These are phyloP conservation scores for Suillus americanus DNA, from an alignment of 768 basidiomycete genomes.

Conservation along the genomic window DNA sequence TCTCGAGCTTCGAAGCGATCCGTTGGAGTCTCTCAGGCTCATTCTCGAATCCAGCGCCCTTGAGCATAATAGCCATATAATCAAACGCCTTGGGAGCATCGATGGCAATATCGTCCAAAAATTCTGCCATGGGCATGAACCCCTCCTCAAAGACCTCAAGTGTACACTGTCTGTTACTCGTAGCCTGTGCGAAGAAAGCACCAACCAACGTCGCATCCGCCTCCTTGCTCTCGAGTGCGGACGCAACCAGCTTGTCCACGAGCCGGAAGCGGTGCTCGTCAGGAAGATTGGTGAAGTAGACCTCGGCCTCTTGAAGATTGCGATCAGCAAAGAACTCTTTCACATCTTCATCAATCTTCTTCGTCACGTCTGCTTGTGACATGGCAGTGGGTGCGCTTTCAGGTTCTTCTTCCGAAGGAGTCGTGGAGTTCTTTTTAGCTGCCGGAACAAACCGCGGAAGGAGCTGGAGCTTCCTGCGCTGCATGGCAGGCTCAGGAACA, in stretches of 20 bases:
- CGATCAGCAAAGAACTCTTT: conserved; percentile 89
- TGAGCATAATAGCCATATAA: conserved; percentile 49
- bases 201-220: conserved; percentile 77
- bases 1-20: conserved; percentile 61
- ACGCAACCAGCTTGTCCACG: conserved; percentile 71
- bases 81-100: conserved; percentile 3
- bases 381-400: conserved; percentile 47
- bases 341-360: conserved; percentile 76
- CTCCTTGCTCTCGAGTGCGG: conserved; percentile 81
- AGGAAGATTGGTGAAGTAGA: conserved; percentile 79
- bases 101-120: conserved; percentile 84
- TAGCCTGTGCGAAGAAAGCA: conserved; percentile 66
- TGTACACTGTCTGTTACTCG: conserved; percentile 59
- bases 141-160: conserved; percentile 71
- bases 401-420: conserved; percentile 49
- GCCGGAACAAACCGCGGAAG: conserved; percentile 74
- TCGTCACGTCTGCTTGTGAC: conserved; percentile 65
- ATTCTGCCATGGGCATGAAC: conserved; percentile 65
- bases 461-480: conserved; percentile 74
- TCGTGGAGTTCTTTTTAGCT: conserved; percentile 43
- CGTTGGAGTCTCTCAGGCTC: too few relatives aligned
- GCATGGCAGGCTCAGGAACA: conserved; percentile 44
- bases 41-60: too few relatives aligned
- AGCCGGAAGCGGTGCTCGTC: conserved; percentile 60
- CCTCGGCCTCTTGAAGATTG: conserved; percentile 83